Conservation (phyloP, 768 basidiomycete species). For the Pleurotus salmoneostramineus region DNA sequence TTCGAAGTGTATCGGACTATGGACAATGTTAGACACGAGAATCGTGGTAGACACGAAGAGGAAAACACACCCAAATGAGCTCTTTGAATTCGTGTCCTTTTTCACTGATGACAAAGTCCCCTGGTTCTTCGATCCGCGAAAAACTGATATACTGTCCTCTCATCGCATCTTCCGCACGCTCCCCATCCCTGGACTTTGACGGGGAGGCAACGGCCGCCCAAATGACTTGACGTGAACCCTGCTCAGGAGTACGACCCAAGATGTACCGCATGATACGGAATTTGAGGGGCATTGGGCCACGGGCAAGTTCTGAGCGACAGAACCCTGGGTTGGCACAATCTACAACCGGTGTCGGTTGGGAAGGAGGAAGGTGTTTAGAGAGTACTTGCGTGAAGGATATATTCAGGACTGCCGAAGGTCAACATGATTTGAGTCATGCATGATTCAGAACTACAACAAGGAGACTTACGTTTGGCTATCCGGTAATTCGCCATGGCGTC, state of each 20-base stretch:
- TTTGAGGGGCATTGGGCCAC: constrained; percentile 17
- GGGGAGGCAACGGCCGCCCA: constrained; percentile 25
- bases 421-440: background rate
- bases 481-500: constrained; percentile 18
- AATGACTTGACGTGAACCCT: constrained; percentile 29
- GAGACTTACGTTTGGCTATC: constrained; percentile 29
- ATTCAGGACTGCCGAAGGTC: constrained; percentile 28
- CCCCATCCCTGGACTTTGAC: background rate
- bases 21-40: background rate
- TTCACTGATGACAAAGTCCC: constrained; percentile 27
- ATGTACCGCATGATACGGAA: constrained; percentile 20
- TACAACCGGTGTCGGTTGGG: constrained; percentile 23
- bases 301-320: constrained; percentile 31
- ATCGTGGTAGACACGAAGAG: too few relatives aligned
- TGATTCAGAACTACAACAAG: background rate
- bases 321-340: constrained; percentile 36
- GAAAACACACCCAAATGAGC: background rate
- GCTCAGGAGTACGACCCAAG: constrained; percentile 32
- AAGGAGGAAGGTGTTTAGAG: constrained; percentile 20
- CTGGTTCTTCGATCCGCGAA: constrained; percentile 23
- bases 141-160: constrained; percentile 25
- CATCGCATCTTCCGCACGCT: constrained; percentile 15
- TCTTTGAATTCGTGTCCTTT: constrained; percentile 16
- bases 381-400: constrained; percentile 35
- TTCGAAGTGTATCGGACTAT: constrained; percentile 16